Conservation (phyloP, 495 filamentous ascomycete species). For the Evernia prunastri region DNA sequence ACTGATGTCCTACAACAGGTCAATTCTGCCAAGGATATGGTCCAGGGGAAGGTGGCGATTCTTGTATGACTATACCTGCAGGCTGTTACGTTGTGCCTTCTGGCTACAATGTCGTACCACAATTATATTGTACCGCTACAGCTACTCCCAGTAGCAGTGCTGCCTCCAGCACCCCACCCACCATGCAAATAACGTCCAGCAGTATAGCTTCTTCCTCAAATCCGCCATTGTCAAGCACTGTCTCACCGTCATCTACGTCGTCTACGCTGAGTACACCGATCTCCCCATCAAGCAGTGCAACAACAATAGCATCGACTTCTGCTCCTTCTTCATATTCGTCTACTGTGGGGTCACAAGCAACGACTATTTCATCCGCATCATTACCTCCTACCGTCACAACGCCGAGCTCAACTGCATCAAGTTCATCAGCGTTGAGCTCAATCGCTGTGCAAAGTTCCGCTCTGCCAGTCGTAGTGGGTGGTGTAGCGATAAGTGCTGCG, state of each 20-base stretch:
- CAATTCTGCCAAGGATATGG: neutral
- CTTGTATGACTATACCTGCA: constrained; percentile 4
- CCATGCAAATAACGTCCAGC: neutral
- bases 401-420: constrained; percentile 2
- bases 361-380: neutral
- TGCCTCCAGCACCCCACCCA: neutral
- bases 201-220: neutral
- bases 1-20: neutral
- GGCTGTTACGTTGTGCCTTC: constrained; percentile 10
- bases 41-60: neutral
- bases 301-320: neutral
- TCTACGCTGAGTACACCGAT: neutral
- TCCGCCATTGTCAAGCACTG: neutral
- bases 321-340: neutral
- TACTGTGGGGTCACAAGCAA: neutral
- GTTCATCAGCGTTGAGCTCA: neutral
- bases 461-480: neutral
- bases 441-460: neutral
- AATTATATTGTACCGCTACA: neutral
- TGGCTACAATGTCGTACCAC: constrained; percentile 6
- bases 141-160: neutral
- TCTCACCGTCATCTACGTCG: neutral
- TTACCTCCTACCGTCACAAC: neutral
- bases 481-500: neutral
- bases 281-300: neutral